A percentile compares a stretch with the other conserved stretches of the same genome.
Evolutionary conservation across 176 grass and related monocot genomes (phyloP).

Genomic region (Juncus effusus): DNA sequence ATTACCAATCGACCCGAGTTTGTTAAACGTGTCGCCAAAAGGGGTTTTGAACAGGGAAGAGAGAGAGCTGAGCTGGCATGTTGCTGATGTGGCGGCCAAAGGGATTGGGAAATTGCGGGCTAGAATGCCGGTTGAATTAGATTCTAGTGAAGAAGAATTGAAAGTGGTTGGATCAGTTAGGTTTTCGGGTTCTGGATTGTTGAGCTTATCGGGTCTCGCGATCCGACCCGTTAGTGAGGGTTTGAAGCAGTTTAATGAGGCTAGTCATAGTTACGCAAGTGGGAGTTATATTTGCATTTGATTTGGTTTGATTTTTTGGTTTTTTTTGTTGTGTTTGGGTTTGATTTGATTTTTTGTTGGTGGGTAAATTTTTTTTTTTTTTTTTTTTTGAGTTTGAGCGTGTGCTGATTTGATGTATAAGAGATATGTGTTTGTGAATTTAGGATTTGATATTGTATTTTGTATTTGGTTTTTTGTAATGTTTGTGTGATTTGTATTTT

Average conservation of each 20-base stretch:
- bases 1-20: conserved; percentile 75
- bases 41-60: conserved; percentile 70
- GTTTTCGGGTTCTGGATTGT: conserved; percentile 66
- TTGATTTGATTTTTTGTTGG: too few species aligned
- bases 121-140: conserved; percentile 88
- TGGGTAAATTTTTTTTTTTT: too few species aligned
- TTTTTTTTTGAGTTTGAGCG: too few species aligned
- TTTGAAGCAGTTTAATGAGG: conserved; percentile 71
- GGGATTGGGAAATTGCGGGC: conserved; percentile 63
- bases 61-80: conserved; percentile 85
- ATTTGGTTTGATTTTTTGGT: conserved; percentile 30
- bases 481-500: neutral
- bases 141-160: conserved; percentile 80
- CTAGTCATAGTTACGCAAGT: conserved; percentile 69
- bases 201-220: conserved; percentile 79
- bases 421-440: conserved; percentile 1
- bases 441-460: neutral
- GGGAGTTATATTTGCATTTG: conserved; percentile 79
- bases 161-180: conserved; percentile 83
- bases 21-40: conserved; percentile 89
- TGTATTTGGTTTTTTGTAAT: conserved; percentile 9
- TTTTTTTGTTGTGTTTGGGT: neutral
- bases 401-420: conserved; percentile 14
- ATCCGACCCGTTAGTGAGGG: conserved; percentile 63
- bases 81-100: conserved; percentile 72